Conservation (phyloP, 768 basidiomycete genomes). For the Galerina sulciceps region DNA sequence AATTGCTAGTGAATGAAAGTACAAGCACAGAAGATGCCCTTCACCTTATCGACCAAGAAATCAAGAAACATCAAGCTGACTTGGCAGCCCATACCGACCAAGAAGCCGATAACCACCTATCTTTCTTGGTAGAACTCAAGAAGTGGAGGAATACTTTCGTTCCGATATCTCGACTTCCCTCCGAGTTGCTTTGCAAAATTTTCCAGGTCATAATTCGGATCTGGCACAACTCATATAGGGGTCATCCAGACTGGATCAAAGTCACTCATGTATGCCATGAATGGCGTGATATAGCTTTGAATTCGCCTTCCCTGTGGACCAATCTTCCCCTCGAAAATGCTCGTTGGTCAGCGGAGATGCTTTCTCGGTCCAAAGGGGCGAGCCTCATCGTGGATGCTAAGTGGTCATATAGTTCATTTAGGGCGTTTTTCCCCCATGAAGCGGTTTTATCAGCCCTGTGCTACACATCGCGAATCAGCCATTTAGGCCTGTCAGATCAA, state of each 20-base stretch:
- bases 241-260: neutral
- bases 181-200: conserved; percentile 6
- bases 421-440: neutral
- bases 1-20: no score
- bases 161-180: conserved; percentile 6
- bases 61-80: neutral
- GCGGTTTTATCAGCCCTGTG: neutral
- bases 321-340: neutral
- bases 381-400: neutral
- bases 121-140: neutral
- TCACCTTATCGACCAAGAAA: conserved; percentile 1
- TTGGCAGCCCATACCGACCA: neutral
- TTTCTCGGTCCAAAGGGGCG: conserved; percentile 8
- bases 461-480: neutral
- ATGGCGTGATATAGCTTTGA: conserved; percentile 6
- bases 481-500: neutral
- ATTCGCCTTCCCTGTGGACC: conserved; percentile 9
- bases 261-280: conserved; percentile 6
- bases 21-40: no score
- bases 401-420: no score
- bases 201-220: conserved; percentile 1
- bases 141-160: conserved; percentile 3
- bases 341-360: conserved; percentile 2
- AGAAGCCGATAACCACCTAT: neutral
- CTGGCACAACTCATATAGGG: no score